Base-by-base conservation (phyloP, 1,284 basidiomycete genomes). In the Cryptococcus sp. region DNA sequence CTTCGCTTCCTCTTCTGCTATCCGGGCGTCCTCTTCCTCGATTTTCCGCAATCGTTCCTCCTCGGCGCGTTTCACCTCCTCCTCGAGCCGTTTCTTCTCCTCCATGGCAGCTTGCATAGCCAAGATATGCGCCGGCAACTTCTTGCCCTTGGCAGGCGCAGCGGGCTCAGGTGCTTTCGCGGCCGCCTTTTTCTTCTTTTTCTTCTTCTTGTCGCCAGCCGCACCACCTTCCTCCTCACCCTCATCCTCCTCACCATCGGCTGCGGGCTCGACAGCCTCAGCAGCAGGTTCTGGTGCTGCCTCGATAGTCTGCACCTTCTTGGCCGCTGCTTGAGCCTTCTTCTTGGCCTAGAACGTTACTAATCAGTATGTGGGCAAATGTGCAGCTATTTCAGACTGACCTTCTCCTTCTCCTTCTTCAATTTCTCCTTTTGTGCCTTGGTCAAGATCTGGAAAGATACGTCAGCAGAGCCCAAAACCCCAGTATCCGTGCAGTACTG, bases 351-450 rank as follows among this genome's bases (percentile, higher is more conserved):
- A 72, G 4, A 49, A 41, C 31, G 13, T 35, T 35, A 13, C 8
- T 35, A 35, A 8, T 35, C 31, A 35, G 31, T 35, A 10, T 35
- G 31, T 10, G 16, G 41, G 5, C 13, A 10, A 40, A 47, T 50
- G 54, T 27, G n/a, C 44, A 55, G 47, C 25, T 22, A 56, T 45
- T 19, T 35, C 8, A 47, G 44, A 64, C 74, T 39, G 52, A 87
- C 91, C 87, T 94, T 94, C 81, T 95, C 92, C 59, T 86, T 85
- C 79, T 95, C 93, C 79, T 95, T 95, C 85, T 95, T 95, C 60
- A 93, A 81, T 72, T 87, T 88, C 76, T 95, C 91, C 80, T 95
- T 95, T 82, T 93, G 90, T 78, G 93, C 93, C 81, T 94, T 95
- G 15, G 87, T 86, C 25, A 93, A 78, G 41, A 94, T 73, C 76